Base-by-base conservation (phyloP, 176 grass and related monocot species). In the Cenchrus americanus region DNA sequence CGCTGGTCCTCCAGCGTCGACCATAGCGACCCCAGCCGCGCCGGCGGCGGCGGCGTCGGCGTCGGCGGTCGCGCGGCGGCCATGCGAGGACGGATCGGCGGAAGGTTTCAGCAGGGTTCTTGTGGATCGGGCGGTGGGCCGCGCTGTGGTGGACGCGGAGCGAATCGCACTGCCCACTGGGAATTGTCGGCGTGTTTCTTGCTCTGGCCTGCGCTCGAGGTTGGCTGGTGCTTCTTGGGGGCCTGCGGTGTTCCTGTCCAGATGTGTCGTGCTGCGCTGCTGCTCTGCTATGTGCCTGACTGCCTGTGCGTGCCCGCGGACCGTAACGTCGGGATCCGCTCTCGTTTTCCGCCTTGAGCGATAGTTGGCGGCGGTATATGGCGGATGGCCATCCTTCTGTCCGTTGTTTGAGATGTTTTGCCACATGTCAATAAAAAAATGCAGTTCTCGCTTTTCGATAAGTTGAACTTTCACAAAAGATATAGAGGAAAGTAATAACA, bases 1-100 rank as follows among this genome's bases (percentile, higher is more conserved):
- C 80, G 84, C 84, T 90, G 88, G 68, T 90, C 88, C 84, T 87
- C 88, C 50, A 90, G 84, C 74, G 80, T 86, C 51, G 80, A 83
- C 88, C 88, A 86, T 50, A 90, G 84, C 61, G 88, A 61, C 15
- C 84, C 84, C 21, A 83, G 74, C 58, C 64, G 84, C 59, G 49
- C 73, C 53, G 71, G 87, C 12, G 80, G 18, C 26, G 15, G 10
- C 51, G 50, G 48, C 50, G 50, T 4, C 50, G 51, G 68, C 23
- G 58, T 11, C 32, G 52, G 18, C 50, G 48, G 26, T 10, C 59
- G 75, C 82, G 40, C 54, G 11, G 19, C 54, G 1, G 52, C 71
- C 88, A 77, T 80, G 60, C 64, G 10, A 7, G 49, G n/a, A 10
- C 5, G n/a, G 27, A 37, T 14, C 44, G 30, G 58, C n/a, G 53